A percentile compares a stretch with the other conserved stretches of the same genome.
These are phyloP conservation scores for Tephrocybe sp. DNA, from an alignment of 768 basidiomycete species.

Conservation along the genomic window DNA sequence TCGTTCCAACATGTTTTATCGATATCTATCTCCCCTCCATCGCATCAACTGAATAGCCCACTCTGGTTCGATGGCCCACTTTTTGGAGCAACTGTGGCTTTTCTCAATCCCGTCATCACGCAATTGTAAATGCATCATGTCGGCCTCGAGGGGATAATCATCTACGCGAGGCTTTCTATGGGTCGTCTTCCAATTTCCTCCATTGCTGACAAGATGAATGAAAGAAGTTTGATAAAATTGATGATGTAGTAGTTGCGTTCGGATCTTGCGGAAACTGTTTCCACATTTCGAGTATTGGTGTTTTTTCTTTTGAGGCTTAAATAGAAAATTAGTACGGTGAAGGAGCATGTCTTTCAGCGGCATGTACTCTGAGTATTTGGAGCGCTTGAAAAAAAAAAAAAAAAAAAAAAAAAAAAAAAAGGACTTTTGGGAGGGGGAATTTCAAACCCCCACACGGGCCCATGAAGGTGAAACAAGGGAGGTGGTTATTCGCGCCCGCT, in stretches of 20 bases:
- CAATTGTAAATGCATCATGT: neutral
- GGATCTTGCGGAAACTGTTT: too few species aligned
- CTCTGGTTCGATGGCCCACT: neutral
- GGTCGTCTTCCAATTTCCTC: too few species aligned
- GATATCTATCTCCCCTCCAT: slow-evolving; percentile 5
- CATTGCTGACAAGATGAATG: too few species aligned
- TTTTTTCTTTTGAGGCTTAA: too few species aligned
- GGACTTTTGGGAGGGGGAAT: neutral
- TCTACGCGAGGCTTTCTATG: slow-evolving; percentile 9
- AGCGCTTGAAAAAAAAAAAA: too few species aligned
- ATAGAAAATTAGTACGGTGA: too few species aligned
- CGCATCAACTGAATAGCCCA: slow-evolving; percentile 10
- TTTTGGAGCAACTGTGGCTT: slow-evolving; percentile 1
- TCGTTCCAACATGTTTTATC: slow-evolving; percentile 2
- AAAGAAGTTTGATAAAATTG: too few species aligned
- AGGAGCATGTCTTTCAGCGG: too few species aligned
- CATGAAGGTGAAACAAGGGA: slow-evolving; percentile 15
- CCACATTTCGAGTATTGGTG: too few species aligned
- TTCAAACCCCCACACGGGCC: neutral
- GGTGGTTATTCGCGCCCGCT: slow-evolving; percentile 12
- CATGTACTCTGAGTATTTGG: too few species aligned
- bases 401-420: too few species aligned
- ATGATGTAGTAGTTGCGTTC: too few species aligned
- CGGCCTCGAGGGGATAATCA: slow-evolving; percentile 9
- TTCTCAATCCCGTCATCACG: neutral